Percentiles rank a stretch among this genome's conserved stretches.
phyloP scores from a whole-genome alignment of 2,329 filamentous ascomycete genomes.

The Blumeriella jaapii region DNA sequence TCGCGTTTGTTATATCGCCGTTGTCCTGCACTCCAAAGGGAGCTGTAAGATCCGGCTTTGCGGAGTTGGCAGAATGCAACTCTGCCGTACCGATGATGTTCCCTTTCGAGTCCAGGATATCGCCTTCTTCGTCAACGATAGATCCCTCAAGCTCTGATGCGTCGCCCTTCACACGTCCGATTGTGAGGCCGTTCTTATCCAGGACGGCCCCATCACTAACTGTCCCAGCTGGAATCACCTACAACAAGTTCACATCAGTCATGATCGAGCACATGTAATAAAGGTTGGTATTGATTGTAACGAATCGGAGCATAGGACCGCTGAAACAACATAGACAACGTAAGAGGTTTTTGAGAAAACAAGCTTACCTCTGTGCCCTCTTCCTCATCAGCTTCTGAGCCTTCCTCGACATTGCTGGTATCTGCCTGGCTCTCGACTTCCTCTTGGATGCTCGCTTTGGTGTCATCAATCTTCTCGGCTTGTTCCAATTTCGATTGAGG shows the following conservation, averaged over 20 bases:
- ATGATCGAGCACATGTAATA: no score
- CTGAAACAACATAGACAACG: neutral
- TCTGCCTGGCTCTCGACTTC: conserved; percentile 3
- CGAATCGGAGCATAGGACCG: neutral
- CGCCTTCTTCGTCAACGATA: conserved; percentile 41
- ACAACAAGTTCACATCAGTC: no score
- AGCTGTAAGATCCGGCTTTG: conserved; percentile 41
- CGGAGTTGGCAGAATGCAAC: conserved; percentile 2
- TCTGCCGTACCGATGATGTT: conserved; percentile 31
- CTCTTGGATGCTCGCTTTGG: conserved; percentile 1
- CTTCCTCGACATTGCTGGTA: neutral
- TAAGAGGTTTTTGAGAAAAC: neutral
- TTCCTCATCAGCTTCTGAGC: conserved; percentile 10
- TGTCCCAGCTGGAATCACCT: conserved; percentile 17
- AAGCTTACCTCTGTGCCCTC: conserved; percentile 9
- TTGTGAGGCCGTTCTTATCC: conserved; percentile 40
- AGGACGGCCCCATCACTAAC: conserved; percentile 43
- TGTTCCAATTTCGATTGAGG: neutral
- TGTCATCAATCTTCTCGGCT: neutral
- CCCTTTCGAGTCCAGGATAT: conserved; percentile 43
- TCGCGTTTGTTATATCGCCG: conserved; percentile 43
- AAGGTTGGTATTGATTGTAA: no score
- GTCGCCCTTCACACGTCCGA: conserved; percentile 51
- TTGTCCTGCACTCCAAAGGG: conserved; percentile 36
- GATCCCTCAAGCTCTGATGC: conserved; percentile 44